A percentile compares a stretch with the other conserved stretches of the same genome.
Evolutionary conservation across 208 protist genomes (phyloP).

Genomic region (Entamoeba moshkovskii): DNA sequence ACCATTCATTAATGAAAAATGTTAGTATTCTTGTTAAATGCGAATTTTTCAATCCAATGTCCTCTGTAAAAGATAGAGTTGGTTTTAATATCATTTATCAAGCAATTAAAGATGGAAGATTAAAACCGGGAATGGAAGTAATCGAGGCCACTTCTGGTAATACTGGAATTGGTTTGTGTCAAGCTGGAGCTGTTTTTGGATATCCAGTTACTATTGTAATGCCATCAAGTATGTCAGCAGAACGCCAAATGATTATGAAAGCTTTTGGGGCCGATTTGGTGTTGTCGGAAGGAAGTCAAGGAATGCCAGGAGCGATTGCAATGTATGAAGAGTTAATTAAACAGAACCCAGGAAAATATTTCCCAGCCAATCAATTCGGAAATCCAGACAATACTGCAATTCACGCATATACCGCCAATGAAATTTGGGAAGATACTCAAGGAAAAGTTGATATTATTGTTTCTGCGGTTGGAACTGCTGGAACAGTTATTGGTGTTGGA

Average conservation of each 20-base stretch:
- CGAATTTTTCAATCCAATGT: constrained; percentile 9
- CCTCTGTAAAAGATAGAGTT: constrained; percentile 15
- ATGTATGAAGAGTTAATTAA: neutral
- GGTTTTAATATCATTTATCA: neutral
- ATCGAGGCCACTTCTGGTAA: constrained; percentile 24
- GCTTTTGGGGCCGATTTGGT: constrained; percentile 1
- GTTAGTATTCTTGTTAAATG: neutral
- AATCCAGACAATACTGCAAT: neutral
- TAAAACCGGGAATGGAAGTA: neutral
- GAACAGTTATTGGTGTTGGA: constrained; percentile 12
- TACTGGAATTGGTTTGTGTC: neutral
- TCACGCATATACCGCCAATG: neutral
- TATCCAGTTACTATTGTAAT: neutral
- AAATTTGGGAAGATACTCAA: neutral
- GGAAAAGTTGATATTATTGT: constrained; percentile 3
- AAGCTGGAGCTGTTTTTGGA: neutral
- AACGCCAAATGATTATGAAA: neutral
- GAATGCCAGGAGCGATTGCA: neutral
- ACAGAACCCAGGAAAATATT: neutral
- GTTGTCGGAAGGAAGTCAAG: neutral
- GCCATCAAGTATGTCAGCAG: constrained; percentile 2
- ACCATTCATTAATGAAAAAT: too few species aligned
- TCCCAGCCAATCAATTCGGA: neutral
- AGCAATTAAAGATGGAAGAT: constrained; percentile 3
- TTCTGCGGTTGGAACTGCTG: constrained; percentile 14